Evolutionary conservation across 2,329 filamentous ascomycete species (phyloP), one percentile per base, ranked within the genome.

Genomic region (Cytospora schulzeri): DNA sequence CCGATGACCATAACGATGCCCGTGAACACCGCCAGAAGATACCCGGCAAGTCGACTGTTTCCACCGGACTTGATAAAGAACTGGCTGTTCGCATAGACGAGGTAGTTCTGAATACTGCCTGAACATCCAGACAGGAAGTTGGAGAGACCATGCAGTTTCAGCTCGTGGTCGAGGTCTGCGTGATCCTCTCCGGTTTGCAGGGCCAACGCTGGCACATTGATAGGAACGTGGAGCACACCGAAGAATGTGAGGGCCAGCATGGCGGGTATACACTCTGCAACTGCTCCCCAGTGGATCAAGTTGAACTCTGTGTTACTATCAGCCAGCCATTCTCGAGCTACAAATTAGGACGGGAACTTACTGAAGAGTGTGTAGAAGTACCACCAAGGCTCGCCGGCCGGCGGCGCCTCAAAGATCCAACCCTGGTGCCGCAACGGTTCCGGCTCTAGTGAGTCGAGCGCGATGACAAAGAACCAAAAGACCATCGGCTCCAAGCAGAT

Each of bases 231-330:
- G 3, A 99, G 85, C 63, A 99, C 90, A 60, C 95, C 95, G 72
- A 99, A 99, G 80, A 99, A 99, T 0, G 95, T 98, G 66, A 99
- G 80, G 0, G 95, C 95, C 71, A 99, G 88, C 91, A 99, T 98
- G 33, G 95, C 93, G 0, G 95, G 95, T 33, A 97, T 84, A 1
- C 91, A 93, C 71, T 93, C 88, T n/a, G 83, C 79, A 57, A 99
- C 84, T 3, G 94, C 95, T 53, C 84, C 83, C 91, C 92, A 97
- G 70, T 93, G 86, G 3, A 98, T 90, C 28, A 89, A 82, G 57
- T 88, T 82, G 71, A 97, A 92, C 72, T 95, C 91, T 95, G 67
- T 0, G 45, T 6, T 58, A 11, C 24, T 7, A 61, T 73, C 63
- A 72, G 76, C 45, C 19, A 5, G 15, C 4, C 15, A 70, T 64